Base-by-base conservation (phyloP, 352 stramenopile genomes). In the Phytophthora chlamydospora region DNA sequence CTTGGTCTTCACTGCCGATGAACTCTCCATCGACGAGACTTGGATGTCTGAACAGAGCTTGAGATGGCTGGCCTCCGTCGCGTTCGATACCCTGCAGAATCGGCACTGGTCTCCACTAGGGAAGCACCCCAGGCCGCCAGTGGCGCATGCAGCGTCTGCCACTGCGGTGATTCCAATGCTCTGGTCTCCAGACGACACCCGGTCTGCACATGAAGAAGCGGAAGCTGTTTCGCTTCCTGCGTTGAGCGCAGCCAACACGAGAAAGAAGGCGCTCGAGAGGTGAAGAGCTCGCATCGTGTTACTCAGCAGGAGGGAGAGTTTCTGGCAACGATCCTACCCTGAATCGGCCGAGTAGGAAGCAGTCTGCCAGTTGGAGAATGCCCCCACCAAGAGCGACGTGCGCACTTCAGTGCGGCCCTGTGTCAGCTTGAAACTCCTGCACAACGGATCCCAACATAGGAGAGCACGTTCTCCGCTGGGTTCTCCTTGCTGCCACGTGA, bases 111-210 rank as follows among this genome's bases (percentile, higher is more conserved):
- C 50, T 14, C 52, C 57, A 16, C 45, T 38, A 6, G 55, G 31
- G 40, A 73, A 76, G 14, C 68, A 80, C 3, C 68, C 68, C 33
- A 73, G 49, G 16, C 58, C 60, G 17, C 62, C 60, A 10, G 47
- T 32, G 1, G 52, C 43, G 47, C 78, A 88, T 0, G 56, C 32
- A 33, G 59, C 33, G 39, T 88, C 78, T 8, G 71, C 68, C 35
- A 71, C 71, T 27, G 71, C 70, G 2, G 45, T 75, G 34, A 85
- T 69, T 10, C 75, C 75, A 46, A 61, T 39, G 4, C 27, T 55
- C 8, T 67, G 38, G 43, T 88, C 75, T 2, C 71, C 73, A 6
- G 42, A 53, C 34, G 34, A 63, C 14, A 69, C 73, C 65, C 35
- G 62, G 21, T 60, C 41, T 21, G 68, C 45, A 14, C 68, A 76